Evolutionary conservation across 768 basidiomycete species (phyloP), one percentile per base, ranked within the genome.

Genomic region (Lactarius deliciosus): DNA sequence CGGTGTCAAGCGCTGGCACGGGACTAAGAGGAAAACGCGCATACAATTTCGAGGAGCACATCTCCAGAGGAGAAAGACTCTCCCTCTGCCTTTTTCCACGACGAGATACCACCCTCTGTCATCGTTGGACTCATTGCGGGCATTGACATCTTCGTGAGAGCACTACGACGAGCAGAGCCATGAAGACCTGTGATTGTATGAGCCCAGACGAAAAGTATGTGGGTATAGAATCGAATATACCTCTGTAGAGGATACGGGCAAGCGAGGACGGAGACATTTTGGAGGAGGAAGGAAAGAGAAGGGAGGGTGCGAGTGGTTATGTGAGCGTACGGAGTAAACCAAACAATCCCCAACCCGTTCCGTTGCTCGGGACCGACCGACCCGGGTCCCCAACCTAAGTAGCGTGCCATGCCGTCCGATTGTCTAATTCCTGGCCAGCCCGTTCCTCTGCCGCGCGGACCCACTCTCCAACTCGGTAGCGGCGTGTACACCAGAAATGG

Each of bases 61-160:
- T 99, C 97, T 30, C 97, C 96, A 8, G 88, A 86, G 20, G 87
- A 70, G 75, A 96, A 99, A 2, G 87, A 60, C 72, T 98, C 96
- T 64, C 97, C 97, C 77, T 98, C 96, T 78, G 90, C 89, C 81
- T 92, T 91, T 84, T 98, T 98, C 96, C 97, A 99, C 38, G 85
- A 83, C 56, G 96, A 92, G 76, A 99, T 97, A 69, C 96, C 97
- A 69, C 97, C 97, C 81, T 98, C 97, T 3, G 95, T 95, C 97
- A 99, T 99, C 65, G 97, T 99, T 38, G 97, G 97, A 69, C 94
- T 96, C 96, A 98, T 99, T 72, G 97, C 95, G 65, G 95, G 96
- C 94, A 97, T 96, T 69, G 88, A 82, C 80, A 98, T 96, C 76
- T 88, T 92, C 67, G 91, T 81, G 71, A 98, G 84, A 45, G 90